Conservation (phyloP, 2,329 filamentous ascomycete genomes). For the Colletotrichum gigasporum region DNA sequence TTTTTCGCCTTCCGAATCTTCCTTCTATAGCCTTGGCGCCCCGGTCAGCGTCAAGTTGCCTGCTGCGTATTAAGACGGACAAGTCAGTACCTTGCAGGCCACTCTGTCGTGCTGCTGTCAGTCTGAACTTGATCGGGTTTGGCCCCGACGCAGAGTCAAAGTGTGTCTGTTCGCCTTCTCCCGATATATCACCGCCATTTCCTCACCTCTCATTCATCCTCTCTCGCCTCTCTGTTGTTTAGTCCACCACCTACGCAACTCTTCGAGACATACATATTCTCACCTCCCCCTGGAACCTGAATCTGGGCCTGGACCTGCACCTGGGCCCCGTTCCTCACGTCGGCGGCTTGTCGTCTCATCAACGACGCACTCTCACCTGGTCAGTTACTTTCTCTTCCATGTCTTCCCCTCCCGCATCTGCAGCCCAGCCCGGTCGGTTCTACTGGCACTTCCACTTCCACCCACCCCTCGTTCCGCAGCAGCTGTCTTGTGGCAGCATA, state of each 20-base stretch:
- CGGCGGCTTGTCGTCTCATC: conserved; percentile 29
- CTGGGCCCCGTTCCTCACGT: neutral
- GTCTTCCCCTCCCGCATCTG: conserved; percentile 5
- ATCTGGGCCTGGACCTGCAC: neutral
- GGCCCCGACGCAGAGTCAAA: conserved; percentile 14
- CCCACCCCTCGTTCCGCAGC: neutral
- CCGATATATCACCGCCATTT: conserved; percentile 24
- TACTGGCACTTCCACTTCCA: neutral
- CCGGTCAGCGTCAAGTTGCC: no score
- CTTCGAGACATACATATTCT: conserved; percentile 23
- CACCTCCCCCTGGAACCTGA: neutral
- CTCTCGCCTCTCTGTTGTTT: neutral
- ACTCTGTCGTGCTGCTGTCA: conserved; percentile 1
- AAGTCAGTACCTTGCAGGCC: neutral
- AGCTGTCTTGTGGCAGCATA: neutral
- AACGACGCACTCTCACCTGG: conserved; percentile 10
- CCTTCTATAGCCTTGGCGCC: no score
- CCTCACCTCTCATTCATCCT: neutral
- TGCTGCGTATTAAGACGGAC: neutral
- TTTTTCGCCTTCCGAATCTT: no score
- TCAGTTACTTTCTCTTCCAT: no score
- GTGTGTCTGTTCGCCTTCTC: neutral
- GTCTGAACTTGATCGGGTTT: conserved; percentile 12
- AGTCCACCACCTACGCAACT: neutral
- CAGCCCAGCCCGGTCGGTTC: neutral